Percentiles rank a stretch among this genome's conserved stretches.
These are phyloP conservation scores for Penicillium freii DNA, from an alignment of 2,329 filamentous ascomycete genomes.

Conservation along the genomic window DNA sequence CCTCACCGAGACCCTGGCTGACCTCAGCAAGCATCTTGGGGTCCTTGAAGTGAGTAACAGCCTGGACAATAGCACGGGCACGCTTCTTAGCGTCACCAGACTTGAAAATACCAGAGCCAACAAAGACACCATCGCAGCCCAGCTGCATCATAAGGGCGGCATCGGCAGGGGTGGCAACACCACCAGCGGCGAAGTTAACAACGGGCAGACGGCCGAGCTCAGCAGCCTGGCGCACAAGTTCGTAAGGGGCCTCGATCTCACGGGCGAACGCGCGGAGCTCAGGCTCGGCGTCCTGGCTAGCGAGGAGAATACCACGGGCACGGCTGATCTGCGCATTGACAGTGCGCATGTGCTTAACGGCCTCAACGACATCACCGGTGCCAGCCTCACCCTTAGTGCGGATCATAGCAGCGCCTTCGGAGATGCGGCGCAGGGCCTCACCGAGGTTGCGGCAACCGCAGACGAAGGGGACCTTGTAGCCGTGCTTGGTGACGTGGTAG, in stretches of 20 bases:
- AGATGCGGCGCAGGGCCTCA: slow-evolving; percentile 85
- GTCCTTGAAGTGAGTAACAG: slow-evolving; percentile 86
- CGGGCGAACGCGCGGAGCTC: slow-evolving; percentile 78
- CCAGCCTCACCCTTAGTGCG: slow-evolving; percentile 97
- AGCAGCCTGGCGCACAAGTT: slow-evolving; percentile 80
- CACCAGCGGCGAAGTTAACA: slow-evolving; percentile 97
- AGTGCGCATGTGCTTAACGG: slow-evolving; percentile 91
- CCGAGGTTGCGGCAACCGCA: slow-evolving; percentile 94
- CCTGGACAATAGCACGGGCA: slow-evolving; percentile 91
- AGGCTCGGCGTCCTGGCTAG: slow-evolving; percentile 54
- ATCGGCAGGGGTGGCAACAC: slow-evolving; percentile 97
- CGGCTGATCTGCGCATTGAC: slow-evolving; percentile 78
- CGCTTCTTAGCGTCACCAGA: slow-evolving; percentile 84
- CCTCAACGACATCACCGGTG: slow-evolving; percentile 95
- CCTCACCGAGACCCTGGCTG: slow-evolving; percentile 86
- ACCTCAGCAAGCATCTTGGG: slow-evolving; percentile 81
- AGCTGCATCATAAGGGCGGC: slow-evolving; percentile 99
- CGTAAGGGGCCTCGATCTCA: slow-evolving; percentile 74
- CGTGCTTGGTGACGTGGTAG: slow-evolving; percentile 87
- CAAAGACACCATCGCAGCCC: slow-evolving; percentile 96
- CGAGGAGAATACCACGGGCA: slow-evolving; percentile 57
- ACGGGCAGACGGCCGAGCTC: slow-evolving; percentile 85
- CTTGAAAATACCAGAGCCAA: slow-evolving; percentile 97
- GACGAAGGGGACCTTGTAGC: slow-evolving; percentile 84
- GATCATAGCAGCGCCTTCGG: slow-evolving; percentile 97